Percentiles rank a stretch among this genome's conserved stretches.
phyloP scores from a whole-genome alignment of 2,329 filamentous ascomycete genomes.

The Alternaria gaisen region DNA sequence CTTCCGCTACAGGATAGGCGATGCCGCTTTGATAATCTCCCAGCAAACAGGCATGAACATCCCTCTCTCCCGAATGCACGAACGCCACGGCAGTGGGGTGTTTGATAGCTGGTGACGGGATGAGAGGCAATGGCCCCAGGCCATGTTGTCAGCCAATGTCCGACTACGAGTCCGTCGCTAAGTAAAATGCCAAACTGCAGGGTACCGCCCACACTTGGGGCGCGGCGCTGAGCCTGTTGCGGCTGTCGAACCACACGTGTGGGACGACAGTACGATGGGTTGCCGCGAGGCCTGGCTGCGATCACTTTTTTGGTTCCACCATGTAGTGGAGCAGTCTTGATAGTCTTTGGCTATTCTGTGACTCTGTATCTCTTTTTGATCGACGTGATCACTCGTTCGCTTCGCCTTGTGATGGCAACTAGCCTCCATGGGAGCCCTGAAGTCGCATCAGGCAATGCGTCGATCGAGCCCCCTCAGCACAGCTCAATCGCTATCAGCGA shows the following conservation, averaged over 20 bases:
- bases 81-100: slow-evolving; percentile 42
- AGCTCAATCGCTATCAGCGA: slow-evolving; percentile 18
- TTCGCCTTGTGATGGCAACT: not conserved
- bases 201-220: slow-evolving; percentile 23
- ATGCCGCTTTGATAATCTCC: slow-evolving; percentile 23
- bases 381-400: not conserved
- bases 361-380: slow-evolving; percentile 3
- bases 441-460: slow-evolving; percentile 6
- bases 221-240: slow-evolving; percentile 20
- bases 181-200: slow-evolving; percentile 27
- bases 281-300: slow-evolving; percentile 5
- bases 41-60: slow-evolving; percentile 18
- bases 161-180: slow-evolving; percentile 23
- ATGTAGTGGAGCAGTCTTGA: not conserved
- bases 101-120: slow-evolving; percentile 31
- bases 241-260: slow-evolving; percentile 38
- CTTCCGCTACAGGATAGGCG: slow-evolving; percentile 6
- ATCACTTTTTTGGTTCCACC: not conserved
- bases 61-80: slow-evolving; percentile 7
- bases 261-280: slow-evolving; percentile 31
- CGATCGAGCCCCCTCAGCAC: not conserved
- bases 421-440: not conserved
- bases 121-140: slow-evolving; percentile 9
- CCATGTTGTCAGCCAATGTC: slow-evolving; percentile 38
- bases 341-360: not conserved